Evolutionary conservation across 257 asterid species (phyloP).

Genomic region (Gentiana straminea): DNA sequence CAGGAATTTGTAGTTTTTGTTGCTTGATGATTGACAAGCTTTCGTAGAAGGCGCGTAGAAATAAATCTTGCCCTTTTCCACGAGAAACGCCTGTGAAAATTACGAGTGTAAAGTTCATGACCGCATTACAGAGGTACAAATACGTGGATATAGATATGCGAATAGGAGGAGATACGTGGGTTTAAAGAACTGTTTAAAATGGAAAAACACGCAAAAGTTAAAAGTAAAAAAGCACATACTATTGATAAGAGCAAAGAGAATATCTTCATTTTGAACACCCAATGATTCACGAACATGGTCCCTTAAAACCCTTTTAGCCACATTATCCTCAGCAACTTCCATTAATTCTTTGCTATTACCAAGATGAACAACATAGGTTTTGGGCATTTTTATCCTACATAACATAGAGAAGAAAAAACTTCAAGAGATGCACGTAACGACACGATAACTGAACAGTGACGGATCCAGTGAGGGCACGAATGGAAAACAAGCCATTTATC

Average conservation of each 20-base stretch:
- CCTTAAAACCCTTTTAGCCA: slow-evolving; percentile 74
- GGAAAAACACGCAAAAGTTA: too few species aligned
- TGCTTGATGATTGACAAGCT: slow-evolving; percentile 56
- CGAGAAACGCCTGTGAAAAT: slow-evolving; percentile 85
- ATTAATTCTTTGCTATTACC: slow-evolving; percentile 92
- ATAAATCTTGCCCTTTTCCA: slow-evolving; percentile 94
- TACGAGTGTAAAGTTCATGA: slow-evolving; percentile 9
- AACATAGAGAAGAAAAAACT: slow-evolving; percentile 9
- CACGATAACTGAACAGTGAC: too few species aligned
- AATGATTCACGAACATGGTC: slow-evolving; percentile 92
- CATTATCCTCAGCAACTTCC: slow-evolving; percentile 82
- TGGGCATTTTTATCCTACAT: slow-evolving; percentile 85
- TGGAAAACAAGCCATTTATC: too few species aligned
- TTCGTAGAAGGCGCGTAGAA: slow-evolving; percentile 67
- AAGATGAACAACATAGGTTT: slow-evolving; percentile 89
- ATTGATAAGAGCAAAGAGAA: slow-evolving; percentile 76
- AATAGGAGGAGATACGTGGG: background rate
- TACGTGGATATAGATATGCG: background rate
- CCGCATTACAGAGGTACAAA: slow-evolving; percentile 9
- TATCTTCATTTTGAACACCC: slow-evolving; percentile 74
- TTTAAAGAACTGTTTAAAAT: too few species aligned
- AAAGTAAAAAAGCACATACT: slow-evolving; percentile 36
- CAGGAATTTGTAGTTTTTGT: slow-evolving; percentile 59
- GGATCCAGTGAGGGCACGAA: too few species aligned
- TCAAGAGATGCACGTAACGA: too few species aligned